Base-by-base conservation (phyloP, 2,329 filamentous ascomycete species). In the Pseudogymnoascus verrucosus region DNA sequence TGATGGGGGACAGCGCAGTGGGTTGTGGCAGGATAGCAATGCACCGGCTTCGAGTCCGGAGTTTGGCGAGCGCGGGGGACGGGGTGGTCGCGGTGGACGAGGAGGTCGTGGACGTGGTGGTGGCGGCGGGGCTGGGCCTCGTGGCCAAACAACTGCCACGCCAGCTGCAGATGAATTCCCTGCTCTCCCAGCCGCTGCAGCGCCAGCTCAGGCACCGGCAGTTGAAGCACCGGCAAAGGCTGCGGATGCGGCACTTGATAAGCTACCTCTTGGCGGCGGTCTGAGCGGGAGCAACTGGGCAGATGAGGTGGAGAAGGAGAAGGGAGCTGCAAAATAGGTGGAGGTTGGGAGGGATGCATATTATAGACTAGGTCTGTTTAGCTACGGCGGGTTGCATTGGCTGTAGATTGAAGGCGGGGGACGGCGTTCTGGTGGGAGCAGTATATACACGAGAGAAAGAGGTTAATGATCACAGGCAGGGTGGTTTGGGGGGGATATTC, bases 351-450 rank as follows among this genome's bases (percentile, higher is more conserved):
- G 16, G 8, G 19, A 5, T 37, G 23, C 42, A 23, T 28, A 51
- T 44, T 36, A 16, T 51, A 57, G 61, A 37, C 16, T 34, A 51
- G 26, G 28, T 16, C 10, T 54, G 31, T 28, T 40, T 62, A 23
- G 39, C 60, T 62, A 14, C 65, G n/a, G 63, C 65, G 10, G 66
- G 64, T 8, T 8, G 68, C 71, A 39, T 72, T 70, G 70, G 70
- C 70, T 1, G 70, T 72, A 60, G 71, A 73, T 54, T 54, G 47
- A 26, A 61, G 23, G 6, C 21, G n/a, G 47, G 26, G 10, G n/a
- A 2, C 19, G 47, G 47, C 47, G 47, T 54, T 54, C 47, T 54
- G n/a, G 47, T 10, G 47, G 26, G 26, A 34, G 47, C 47, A 2
- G 26, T 54, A 54, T 34, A 54, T 54, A 54, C 47, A 54, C 47